Evolutionary conservation across 73 alveolate genomes (phyloP), one percentile per base, ranked within the genome.

Genomic region (Paramecium pentaurelia): DNA sequence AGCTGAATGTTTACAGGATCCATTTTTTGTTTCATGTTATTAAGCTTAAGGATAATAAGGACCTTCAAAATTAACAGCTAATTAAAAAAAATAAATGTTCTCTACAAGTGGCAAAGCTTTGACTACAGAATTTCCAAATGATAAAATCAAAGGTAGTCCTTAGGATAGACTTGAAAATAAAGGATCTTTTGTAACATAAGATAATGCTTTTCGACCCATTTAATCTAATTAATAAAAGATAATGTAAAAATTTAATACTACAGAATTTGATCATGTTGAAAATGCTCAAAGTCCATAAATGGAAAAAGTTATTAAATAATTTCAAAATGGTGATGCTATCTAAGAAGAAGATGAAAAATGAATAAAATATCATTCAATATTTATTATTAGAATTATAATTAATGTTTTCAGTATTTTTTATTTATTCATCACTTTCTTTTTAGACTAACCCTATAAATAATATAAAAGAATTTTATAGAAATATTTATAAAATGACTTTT

Each of bases 171-270:
- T 37, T 37, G 60, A 34, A 37, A 14, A 34, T n/a, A 4, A 73
- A 38, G 87, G 87, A 18, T 73, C 87, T 36, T 73, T 73, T 73
- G 87, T 73, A 2, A 73, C 87, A 37, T 73, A 73, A 73, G 87
- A 73, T 73, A 73, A 73, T 37, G 60, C 87, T 3, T 73, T 30
- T 40, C 87, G 60, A 36, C 87, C 87, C 40, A 59, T 73, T 5
- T n/a, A 73, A 73, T 25, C 58, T 38, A 38, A 34, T 30, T 40
- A 73, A 37, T 40, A 12, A 37, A 73, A 73, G 36, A 34, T 73
- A 12, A 73, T 73, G 87, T 37, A 73, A 40, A 73, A 73, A 40
- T 73, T 73, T 40, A 73, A 73, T 64, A 64, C 84, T 32, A 64
- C 84, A 3, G 84, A 64, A 64, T 64, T 64, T n/a, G 84, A 64